Conservation (phyloP, 208 protist species). For the Trypanosoma cruzi region DNA sequence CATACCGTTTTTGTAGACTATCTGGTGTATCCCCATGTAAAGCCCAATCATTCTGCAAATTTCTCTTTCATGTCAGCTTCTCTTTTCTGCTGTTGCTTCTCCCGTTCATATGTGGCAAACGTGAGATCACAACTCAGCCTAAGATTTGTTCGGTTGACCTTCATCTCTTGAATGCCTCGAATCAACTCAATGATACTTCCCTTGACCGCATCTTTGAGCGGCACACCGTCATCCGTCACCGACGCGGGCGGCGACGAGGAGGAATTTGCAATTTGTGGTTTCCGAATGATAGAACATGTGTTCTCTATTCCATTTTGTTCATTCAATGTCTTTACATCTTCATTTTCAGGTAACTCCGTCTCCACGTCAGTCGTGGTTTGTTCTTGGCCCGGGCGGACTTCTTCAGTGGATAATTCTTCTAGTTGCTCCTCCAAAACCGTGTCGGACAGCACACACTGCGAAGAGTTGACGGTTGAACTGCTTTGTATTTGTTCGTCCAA, state of each 20-base stretch:
- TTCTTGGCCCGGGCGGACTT: background rate
- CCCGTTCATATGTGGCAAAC: slow-evolving; percentile 60
- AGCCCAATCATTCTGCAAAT: background rate
- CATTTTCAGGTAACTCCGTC: background rate
- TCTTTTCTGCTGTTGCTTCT: slow-evolving; percentile 27
- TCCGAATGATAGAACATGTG: background rate
- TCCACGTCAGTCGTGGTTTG: background rate
- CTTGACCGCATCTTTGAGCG: slow-evolving; percentile 17
- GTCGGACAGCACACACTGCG: background rate
- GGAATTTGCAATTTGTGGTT: background rate
- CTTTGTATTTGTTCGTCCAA: background rate
- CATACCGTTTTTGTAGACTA: background rate
- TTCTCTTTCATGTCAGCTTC: background rate
- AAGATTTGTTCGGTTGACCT: slow-evolving; percentile 37
- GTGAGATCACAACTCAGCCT: slow-evolving; percentile 64
- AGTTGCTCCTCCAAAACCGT: background rate
- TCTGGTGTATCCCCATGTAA: background rate
- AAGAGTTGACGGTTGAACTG: background rate
- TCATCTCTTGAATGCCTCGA: slow-evolving; percentile 38
- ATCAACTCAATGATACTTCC: slow-evolving; percentile 23
- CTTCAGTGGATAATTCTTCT: background rate
- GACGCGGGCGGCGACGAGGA: background rate
- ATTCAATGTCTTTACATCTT: slow-evolving; percentile 2
- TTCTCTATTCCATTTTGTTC: background rate
- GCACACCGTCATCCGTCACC: background rate